phyloP scores from a whole-genome alignment of 108 stramenopile genomes.

The Skeletonema marinoi region DNA sequence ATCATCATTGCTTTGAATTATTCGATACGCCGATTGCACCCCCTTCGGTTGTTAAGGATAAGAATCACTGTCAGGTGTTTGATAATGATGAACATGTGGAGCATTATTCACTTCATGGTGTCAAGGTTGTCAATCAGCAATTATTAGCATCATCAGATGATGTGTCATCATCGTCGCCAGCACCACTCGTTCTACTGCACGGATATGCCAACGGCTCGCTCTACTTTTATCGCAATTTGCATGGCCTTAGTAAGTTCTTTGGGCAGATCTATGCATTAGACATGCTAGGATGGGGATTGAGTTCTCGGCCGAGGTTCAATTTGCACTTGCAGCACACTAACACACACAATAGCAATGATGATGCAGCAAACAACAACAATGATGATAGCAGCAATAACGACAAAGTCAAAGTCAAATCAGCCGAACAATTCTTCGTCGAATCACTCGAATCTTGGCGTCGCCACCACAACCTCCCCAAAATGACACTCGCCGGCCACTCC shows the following conservation, averaged over 20 bases:
- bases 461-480: slow-evolving; percentile 61
- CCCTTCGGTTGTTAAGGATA: slow-evolving; percentile 3
- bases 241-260: slow-evolving; percentile 61
- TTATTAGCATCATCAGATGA: background rate
- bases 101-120: slow-evolving; percentile 14
- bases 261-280: slow-evolving; percentile 78
- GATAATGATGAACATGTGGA: background rate
- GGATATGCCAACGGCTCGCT: slow-evolving; percentile 92
- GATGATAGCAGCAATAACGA: background rate
- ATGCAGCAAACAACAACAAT: background rate
- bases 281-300: slow-evolving; percentile 87
- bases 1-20: slow-evolving; percentile 21
- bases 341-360: background rate
- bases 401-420: slow-evolving; percentile 7
- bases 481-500: slow-evolving; percentile 85
- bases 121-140: slow-evolving; percentile 21
- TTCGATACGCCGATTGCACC: slow-evolving; percentile 29
- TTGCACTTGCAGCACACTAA: slow-evolving; percentile 24
- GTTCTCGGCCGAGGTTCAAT: slow-evolving; percentile 63
- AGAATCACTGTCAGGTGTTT: background rate
- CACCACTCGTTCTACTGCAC: slow-evolving; percentile 87
- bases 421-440: slow-evolving; percentile 89
- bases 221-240: slow-evolving; percentile 87
- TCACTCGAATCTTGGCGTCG: slow-evolving; percentile 82
- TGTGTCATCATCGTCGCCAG: background rate